Evolutionary conservation across 108 stramenopile species (phyloP), one percentile per base, ranked within the genome.

Genomic region (Skeletonema tropicum): DNA sequence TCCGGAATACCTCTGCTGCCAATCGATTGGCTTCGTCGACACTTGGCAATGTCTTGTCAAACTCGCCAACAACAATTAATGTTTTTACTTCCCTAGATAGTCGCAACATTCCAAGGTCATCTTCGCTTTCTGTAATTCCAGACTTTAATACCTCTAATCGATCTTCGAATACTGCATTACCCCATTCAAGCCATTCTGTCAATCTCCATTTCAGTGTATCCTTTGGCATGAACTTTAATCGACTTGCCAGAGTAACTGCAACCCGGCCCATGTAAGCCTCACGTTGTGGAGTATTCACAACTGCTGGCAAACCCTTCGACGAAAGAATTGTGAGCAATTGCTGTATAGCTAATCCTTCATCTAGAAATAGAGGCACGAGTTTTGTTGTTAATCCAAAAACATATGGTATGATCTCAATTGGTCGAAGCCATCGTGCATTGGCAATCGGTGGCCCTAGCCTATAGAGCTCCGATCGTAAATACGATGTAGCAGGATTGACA

Each of bases 211-310:
- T 55, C n/a, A 96, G 67, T 12, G 92, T 92, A 12, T 82, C 87
- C 71, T 90, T 84, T 33, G 88, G 80, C 90, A 96, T 92, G 60
- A 85, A 90, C 52, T 87, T 75, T 35, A 93, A 66, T 70, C 89
- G 73, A 55, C 67, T 78, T 0, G 89, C 80, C 14, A 93, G 70
- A 29, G 87, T 78, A 61, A 92, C 79, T 33, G 95, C 95, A 12
- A 90, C 82, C 10, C 95, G 86, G 6, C 95, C 95, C 95, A 92
- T 85, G 68, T 93, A 96, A 10, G 95, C 92, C 79, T 96, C 95
- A 39, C 91, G 79, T 42, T 42, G 31, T 1, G 85, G 79, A 69
- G 76, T 80, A 63, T 96, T 90, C 65, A 96, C 80, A 25, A 96
- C 88, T 42, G 81, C 80, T 42, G 95, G 95, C 36, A 96, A 80